Conservation (phyloP, 768 basidiomycete species). For the Tulasnella sp. region DNA sequence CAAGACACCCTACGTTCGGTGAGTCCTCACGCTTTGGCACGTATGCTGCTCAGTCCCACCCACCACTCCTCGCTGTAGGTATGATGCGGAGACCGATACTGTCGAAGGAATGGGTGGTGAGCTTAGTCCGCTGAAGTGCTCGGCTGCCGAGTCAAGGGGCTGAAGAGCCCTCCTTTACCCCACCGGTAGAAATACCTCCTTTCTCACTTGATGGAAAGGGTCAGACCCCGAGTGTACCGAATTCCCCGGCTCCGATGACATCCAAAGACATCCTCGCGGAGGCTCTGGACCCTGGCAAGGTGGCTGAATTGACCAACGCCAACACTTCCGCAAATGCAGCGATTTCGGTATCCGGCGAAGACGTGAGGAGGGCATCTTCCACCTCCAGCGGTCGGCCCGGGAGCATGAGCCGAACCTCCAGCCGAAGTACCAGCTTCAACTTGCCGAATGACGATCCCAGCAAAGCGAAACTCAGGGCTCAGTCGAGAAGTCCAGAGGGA, state of each 20-base stretch:
- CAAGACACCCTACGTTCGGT: slow-evolving; percentile 90
- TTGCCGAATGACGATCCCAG: slow-evolving; percentile 59
- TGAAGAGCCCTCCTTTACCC: slow-evolving; percentile 8
- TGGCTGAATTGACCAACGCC: slow-evolving; percentile 7
- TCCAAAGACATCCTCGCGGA: background rate
- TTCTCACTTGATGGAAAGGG: slow-evolving; percentile 51
- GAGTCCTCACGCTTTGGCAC: background rate
- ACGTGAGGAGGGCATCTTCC: slow-evolving; percentile 40
- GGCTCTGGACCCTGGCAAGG: slow-evolving; percentile 21
- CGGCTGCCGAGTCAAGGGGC: slow-evolving; percentile 10
- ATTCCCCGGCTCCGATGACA: slow-evolving; percentile 44
- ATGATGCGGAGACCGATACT: slow-evolving; percentile 80
- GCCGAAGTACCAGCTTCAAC: slow-evolving; percentile 80
- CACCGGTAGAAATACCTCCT: slow-evolving; percentile 68
- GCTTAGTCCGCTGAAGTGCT: slow-evolving; percentile 35
- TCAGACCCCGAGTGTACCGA: slow-evolving; percentile 36
- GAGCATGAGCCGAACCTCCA: slow-evolving; percentile 45
- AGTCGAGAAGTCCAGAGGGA: slow-evolving; percentile 38
- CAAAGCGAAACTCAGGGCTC: slow-evolving; percentile 54
- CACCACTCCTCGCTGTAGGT: slow-evolving; percentile 40
- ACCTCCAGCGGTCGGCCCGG: slow-evolving; percentile 53
- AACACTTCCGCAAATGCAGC: slow-evolving; percentile 10
- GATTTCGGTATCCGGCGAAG: background rate
- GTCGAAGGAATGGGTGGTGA: slow-evolving; percentile 67
- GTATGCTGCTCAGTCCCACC: slow-evolving; percentile 33